A percentile compares a stretch with the other conserved stretches of the same genome.
phyloP scores from a whole-genome alignment of 2,329 filamentous ascomycete genomes.

The Thyridium curvatum region DNA sequence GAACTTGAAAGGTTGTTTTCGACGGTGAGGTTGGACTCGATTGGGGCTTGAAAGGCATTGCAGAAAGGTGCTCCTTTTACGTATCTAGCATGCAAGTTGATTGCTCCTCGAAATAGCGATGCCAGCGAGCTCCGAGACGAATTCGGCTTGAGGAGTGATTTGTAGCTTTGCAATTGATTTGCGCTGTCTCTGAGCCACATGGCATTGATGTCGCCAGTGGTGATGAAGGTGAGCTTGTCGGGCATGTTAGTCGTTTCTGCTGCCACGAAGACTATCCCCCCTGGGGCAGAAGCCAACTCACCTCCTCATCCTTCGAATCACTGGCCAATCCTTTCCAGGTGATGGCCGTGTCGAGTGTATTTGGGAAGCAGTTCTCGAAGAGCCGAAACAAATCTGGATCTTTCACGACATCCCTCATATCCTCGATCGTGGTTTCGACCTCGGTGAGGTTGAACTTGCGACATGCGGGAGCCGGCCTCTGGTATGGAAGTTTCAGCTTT shows the following conservation, averaged over 20 bases:
- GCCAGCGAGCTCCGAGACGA: conserved; percentile 46
- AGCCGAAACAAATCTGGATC: conserved; percentile 60
- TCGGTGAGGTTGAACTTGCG: conserved; percentile 65
- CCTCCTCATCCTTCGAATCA: conserved; percentile 11
- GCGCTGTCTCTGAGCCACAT: conserved; percentile 77
- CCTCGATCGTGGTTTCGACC: conserved; percentile 62
- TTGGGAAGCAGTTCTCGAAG: conserved; percentile 71
- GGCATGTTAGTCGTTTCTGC: too few relatives aligned
- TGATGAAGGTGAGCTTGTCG: conserved; percentile 61
- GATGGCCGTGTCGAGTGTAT: conserved; percentile 44
- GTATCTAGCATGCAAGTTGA: conserved; percentile 60
- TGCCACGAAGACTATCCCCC: too few relatives aligned
- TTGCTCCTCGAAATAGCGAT: conserved; percentile 56
- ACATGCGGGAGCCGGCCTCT: conserved; percentile 58
- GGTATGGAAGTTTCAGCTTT: conserved; percentile 21
- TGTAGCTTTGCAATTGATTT: conserved; percentile 61
- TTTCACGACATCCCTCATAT: conserved; percentile 20
- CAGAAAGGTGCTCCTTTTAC: conserved; percentile 64
- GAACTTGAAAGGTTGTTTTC: too few relatives aligned
- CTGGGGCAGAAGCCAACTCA: too few relatives aligned
- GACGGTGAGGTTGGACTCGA: conserved; percentile 39
- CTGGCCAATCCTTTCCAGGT: conserved; percentile 13
- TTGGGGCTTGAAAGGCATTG: conserved; percentile 76
- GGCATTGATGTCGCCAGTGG: conserved; percentile 13
- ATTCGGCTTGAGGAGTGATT: conserved; percentile 45